Evolutionary conservation across 345 rosid species (phyloP).

Genomic region (Rhodomyrtus tomentosa): DNA sequence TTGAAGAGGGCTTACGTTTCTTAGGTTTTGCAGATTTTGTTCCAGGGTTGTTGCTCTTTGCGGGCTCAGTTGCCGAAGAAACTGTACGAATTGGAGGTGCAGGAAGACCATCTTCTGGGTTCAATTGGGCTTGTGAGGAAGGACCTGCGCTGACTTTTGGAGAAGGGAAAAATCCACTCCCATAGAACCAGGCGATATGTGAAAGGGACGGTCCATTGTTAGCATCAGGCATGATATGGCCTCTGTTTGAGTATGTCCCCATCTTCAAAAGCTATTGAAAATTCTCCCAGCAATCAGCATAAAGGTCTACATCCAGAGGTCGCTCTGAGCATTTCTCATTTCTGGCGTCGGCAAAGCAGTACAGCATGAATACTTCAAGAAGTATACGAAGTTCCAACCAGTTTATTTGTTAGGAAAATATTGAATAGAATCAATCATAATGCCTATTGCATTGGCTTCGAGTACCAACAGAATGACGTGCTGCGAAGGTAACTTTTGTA

Average conservation of each 20-base stretch:
- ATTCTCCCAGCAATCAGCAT: neutral
- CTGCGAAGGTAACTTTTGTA: neutral
- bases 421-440: neutral
- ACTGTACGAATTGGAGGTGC: slow-evolving; percentile 22
- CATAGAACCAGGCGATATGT: slow-evolving; percentile 24
- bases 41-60: neutral
- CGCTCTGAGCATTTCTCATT: neutral
- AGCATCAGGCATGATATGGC: slow-evolving; percentile 23
- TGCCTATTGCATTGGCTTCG: neutral
- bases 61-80: slow-evolving; percentile 7
- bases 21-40: slow-evolving; percentile 11
- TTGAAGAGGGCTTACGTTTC: slow-evolving; percentile 18
- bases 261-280: slow-evolving; percentile 15
- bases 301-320: neutral
- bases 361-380: neutral
- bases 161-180: slow-evolving; percentile 19
- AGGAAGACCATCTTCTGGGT: slow-evolving; percentile 10
- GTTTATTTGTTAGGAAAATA: neutral
- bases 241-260: slow-evolving; percentile 31
- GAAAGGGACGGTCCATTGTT: slow-evolving; percentile 16
- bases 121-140: slow-evolving; percentile 13
- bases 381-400: neutral
- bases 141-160: slow-evolving; percentile 13
- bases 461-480: neutral
- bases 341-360: neutral